Conservation (phyloP, 768 basidiomycete species). For the Macrocybe gigantea region DNA sequence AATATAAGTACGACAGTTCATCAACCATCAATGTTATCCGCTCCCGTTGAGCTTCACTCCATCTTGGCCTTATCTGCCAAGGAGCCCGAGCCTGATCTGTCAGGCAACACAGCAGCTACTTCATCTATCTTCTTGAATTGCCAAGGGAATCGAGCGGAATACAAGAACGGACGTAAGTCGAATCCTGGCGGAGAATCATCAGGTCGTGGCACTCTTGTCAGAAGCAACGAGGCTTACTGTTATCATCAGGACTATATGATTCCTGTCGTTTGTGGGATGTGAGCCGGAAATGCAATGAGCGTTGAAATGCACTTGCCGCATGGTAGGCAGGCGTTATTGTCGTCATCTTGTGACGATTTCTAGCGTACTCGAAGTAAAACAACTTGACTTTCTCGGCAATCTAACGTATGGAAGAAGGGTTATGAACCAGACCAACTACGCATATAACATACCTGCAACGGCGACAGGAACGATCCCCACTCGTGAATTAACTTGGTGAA, state of each 20-base stretch:
- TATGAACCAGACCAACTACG: neutral
- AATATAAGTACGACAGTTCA: too few species aligned
- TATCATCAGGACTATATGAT: conserved; percentile 95
- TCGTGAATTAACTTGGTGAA: conserved; percentile 93
- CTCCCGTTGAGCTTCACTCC: conserved; percentile 23
- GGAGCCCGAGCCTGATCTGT: conserved; percentile 42
- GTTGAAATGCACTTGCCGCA: conserved; percentile 53
- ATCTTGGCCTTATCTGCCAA: conserved; percentile 38
- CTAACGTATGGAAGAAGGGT: conserved; percentile 30
- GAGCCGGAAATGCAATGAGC: neutral
- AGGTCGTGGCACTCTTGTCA: conserved; percentile 6
- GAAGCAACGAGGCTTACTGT: conserved; percentile 49
- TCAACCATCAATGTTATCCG: too few species aligned
- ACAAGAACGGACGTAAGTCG: conserved; percentile 93
- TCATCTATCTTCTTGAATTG: conserved; percentile 96
- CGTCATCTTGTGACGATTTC: conserved; percentile 99
- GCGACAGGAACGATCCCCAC: conserved; percentile 86
- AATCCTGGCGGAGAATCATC: conserved; percentile 52
- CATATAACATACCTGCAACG: conserved; percentile 53
- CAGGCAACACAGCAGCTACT: conserved; percentile 70
- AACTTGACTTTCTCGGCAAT: conserved; percentile 96
- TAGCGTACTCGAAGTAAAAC: conserved; percentile 95
- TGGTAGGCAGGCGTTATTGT: conserved; percentile 92
- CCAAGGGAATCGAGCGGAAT: conserved; percentile 92
- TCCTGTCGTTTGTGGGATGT: conserved; percentile 44